Percentiles rank a stretch among this genome's conserved stretches.
Conservation (phyloP, 2,329 filamentous ascomycete species). For the Aspergillus pseudotamarii region DNA sequence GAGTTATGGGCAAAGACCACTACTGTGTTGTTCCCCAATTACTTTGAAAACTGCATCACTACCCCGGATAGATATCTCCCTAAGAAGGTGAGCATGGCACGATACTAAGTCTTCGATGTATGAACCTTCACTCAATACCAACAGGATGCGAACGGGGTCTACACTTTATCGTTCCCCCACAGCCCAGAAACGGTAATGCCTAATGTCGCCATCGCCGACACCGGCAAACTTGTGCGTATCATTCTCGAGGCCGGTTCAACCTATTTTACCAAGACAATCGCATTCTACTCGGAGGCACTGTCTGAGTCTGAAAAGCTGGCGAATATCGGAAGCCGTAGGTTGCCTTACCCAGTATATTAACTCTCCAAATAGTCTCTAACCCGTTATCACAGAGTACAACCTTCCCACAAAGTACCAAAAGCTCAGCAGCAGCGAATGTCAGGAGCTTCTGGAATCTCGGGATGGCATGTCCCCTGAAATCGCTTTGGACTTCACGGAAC, state of each 20-base stretch:
- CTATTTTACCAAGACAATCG: not conserved
- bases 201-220: not conserved
- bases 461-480: not conserved
- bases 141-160: not conserved
- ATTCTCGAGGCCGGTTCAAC: not conserved
- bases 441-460: not conserved
- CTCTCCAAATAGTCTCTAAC: not conserved
- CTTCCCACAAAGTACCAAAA: not conserved
- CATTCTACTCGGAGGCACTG: not conserved
- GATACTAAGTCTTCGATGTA: not conserved
- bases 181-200: not conserved
- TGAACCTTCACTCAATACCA: not conserved
- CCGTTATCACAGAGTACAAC: not conserved
- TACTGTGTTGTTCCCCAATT: slow-evolving; percentile 13
- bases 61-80: not conserved
- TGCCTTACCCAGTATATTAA: not conserved
- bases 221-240: not conserved
- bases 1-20: slow-evolving; percentile 13
- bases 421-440: not conserved
- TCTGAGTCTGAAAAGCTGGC: not conserved
- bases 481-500: not conserved
- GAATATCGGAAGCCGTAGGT: not conserved
- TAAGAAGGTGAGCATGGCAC: not conserved
- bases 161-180: not conserved
- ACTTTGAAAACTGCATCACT: not conserved